Percentiles rank a stretch among this genome's conserved stretches.
These are phyloP conservation scores for Populus trichocarpa DNA, from an alignment of 441 rosid genomes.

Conservation along the genomic window DNA sequence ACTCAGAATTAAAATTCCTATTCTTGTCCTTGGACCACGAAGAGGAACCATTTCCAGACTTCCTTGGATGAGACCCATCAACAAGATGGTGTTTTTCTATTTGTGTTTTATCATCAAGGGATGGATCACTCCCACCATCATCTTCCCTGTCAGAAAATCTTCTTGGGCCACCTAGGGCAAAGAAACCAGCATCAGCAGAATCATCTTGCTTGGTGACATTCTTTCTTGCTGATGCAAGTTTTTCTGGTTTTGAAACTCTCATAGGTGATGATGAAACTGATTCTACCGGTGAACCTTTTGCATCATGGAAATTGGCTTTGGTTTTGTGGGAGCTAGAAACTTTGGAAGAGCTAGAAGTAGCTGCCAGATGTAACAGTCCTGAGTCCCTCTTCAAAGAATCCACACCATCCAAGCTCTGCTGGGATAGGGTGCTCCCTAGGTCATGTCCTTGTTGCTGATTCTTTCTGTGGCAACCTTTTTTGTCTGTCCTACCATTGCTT, in stretches of 20 bases:
- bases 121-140: slow-evolving; percentile 20
- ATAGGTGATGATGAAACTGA: slow-evolving; percentile 78
- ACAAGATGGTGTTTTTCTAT: slow-evolving; percentile 10
- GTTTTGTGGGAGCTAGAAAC: slow-evolving; percentile 50
- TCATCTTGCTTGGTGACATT: slow-evolving; percentile 27
- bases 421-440: slow-evolving; percentile 36
- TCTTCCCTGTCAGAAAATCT: slow-evolving; percentile 30
- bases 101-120: slow-evolving; percentile 7
- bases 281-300: slow-evolving; percentile 62
- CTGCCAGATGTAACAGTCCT: slow-evolving; percentile 41
- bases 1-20: slow-evolving; percentile 19
- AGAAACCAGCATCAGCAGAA: slow-evolving; percentile 26
- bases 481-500: slow-evolving; percentile 49
- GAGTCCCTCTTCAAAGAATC: slow-evolving; percentile 35
- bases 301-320: slow-evolving; percentile 40
- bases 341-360: slow-evolving; percentile 70
- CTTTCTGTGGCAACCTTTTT: slow-evolving; percentile 42
- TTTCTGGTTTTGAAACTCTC: slow-evolving; percentile 39
- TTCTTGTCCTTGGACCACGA: slow-evolving; percentile 18
- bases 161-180: slow-evolving; percentile 21
- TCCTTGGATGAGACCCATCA: slow-evolving; percentile 11
- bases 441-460: slow-evolving; percentile 39
- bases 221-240: slow-evolving; percentile 31
- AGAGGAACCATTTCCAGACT: slow-evolving; percentile 20
- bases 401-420: slow-evolving; percentile 24